These are phyloP conservation scores for Diversispora epigaea DNA, from an alignment of 192 early-diverging fungal genomes.

Conservation along the genomic window DNA sequence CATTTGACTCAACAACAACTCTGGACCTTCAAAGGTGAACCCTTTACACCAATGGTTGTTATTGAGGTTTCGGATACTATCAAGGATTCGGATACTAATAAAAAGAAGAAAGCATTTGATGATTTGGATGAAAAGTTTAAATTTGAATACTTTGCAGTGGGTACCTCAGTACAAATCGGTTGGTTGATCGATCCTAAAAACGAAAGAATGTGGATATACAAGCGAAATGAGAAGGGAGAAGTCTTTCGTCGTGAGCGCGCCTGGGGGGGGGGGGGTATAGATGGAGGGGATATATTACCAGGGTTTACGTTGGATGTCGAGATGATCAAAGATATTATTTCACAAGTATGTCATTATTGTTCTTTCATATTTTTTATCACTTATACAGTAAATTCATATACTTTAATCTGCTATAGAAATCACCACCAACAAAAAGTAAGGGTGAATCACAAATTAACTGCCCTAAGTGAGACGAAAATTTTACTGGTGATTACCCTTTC, in stretches of 20 bases:
- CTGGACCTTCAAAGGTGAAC: slow-evolving; percentile 27
- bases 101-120: slow-evolving; percentile 11
- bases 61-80: slow-evolving; percentile 28
- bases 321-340: slow-evolving; percentile 18
- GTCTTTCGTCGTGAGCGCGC: slow-evolving; percentile 1
- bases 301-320: slow-evolving; percentile 17
- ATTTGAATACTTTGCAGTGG: slow-evolving; percentile 26
- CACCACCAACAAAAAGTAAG: no score
- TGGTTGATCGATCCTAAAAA: slow-evolving; percentile 18
- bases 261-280: slow-evolving; percentile 21
- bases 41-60: slow-evolving; percentile 29
- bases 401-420: no score
- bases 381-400: slow-evolving; percentile 1
- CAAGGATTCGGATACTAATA: no score
- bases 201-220: slow-evolving; percentile 18
- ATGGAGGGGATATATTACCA: slow-evolving; percentile 20
- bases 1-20: slow-evolving; percentile 26
- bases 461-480: no score
- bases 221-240: slow-evolving; percentile 15
- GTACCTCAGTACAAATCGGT: slow-evolving; percentile 25
- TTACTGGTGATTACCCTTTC: no score
- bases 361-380: no score
- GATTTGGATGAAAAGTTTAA: slow-evolving; percentile 31
- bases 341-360: slow-evolving; percentile 23
- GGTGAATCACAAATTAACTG: no score